Conservation (phyloP, 2,329 filamentous ascomycete species). For the Fusarium beomiforme region DNA sequence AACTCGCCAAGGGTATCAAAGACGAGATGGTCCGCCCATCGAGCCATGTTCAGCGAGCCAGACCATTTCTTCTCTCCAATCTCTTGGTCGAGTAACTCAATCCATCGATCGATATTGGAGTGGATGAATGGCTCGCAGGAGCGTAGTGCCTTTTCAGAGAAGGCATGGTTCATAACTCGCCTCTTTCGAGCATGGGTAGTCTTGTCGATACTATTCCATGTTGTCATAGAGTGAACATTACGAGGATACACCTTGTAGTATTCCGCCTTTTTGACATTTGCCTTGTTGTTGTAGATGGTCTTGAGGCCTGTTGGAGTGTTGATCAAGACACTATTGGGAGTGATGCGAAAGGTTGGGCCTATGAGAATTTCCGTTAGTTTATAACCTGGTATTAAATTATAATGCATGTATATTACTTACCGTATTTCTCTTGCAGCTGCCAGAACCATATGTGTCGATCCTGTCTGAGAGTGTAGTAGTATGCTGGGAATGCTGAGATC, state of each 20-base stretch:
- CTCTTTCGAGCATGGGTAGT: slow-evolving; percentile 29
- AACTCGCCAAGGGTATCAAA: slow-evolving; percentile 38
- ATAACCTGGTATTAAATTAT: background rate
- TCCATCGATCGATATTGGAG: slow-evolving; percentile 27
- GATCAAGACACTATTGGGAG: slow-evolving; percentile 30
- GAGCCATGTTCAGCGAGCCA: slow-evolving; percentile 23
- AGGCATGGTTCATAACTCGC: slow-evolving; percentile 30
- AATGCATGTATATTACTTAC: background rate
- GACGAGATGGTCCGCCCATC: slow-evolving; percentile 33
- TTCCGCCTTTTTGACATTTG: slow-evolving; percentile 33
- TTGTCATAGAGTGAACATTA: slow-evolving; percentile 24
- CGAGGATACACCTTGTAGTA: slow-evolving; percentile 36
- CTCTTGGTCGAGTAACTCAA: slow-evolving; percentile 19
- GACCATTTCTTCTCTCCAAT: slow-evolving; percentile 8
- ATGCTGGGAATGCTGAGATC: slow-evolving; percentile 46
- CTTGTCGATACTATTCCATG: slow-evolving; percentile 32
- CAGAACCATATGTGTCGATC: slow-evolving; percentile 36
- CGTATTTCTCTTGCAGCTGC: slow-evolving; percentile 31
- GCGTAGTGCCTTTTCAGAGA: slow-evolving; percentile 32
- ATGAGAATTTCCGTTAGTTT: background rate
- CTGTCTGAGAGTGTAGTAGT: slow-evolving; percentile 28
- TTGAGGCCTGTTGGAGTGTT: slow-evolving; percentile 31
- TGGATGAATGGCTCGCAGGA: slow-evolving; percentile 23
- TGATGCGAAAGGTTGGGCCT: slow-evolving; percentile 33
- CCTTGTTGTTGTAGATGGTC: slow-evolving; percentile 34